Evolutionary conservation across 2,329 filamentous ascomycete species (phyloP).

Genomic region (Phaeosphaeria sp.): DNA sequence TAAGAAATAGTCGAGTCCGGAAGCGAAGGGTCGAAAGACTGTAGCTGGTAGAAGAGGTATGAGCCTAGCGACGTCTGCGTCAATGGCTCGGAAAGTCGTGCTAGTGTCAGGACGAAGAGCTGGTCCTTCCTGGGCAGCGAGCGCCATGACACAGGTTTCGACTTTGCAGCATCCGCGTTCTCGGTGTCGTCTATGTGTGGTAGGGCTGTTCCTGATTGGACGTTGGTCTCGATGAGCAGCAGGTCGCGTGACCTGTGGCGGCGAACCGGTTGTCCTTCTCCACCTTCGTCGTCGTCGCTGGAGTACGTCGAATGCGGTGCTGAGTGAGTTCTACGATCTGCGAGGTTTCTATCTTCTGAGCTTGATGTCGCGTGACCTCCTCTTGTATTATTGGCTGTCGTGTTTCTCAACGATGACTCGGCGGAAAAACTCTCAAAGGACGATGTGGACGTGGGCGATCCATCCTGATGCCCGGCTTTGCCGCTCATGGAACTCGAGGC

Average conservation of each 20-base stretch:
- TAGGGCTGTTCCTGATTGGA: conserved; percentile 20
- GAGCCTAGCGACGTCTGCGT: conserved; percentile 70
- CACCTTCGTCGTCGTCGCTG: conserved; percentile 6
- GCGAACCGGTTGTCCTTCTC: neutral
- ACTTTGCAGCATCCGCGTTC: conserved; percentile 37
- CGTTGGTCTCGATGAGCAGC: conserved; percentile 29
- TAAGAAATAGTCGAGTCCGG: conserved; percentile 71
- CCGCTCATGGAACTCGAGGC: conserved; percentile 5
- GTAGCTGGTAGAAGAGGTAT: conserved; percentile 90
- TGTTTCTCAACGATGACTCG: neutral
- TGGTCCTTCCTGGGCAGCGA: conserved; percentile 80
- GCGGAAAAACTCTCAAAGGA: conserved; percentile 5
- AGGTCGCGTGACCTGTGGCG: conserved; percentile 15
- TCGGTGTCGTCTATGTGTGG: conserved; percentile 31
- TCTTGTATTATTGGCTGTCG: neutral
- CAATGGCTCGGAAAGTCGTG: conserved; percentile 81
- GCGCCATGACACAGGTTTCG: conserved; percentile 69
- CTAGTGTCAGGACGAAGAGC: conserved; percentile 77
- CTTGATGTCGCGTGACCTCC: neutral
- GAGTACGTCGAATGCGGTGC: neutral
- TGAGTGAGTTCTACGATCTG: neutral
- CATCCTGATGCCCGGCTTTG: neutral
- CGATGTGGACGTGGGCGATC: conserved; percentile 2
- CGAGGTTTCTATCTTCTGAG: neutral
- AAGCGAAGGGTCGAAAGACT: conserved; percentile 70